phyloP scores from a whole-genome alignment of 106 monocot species.

The Dioscorea dumetorum region DNA sequence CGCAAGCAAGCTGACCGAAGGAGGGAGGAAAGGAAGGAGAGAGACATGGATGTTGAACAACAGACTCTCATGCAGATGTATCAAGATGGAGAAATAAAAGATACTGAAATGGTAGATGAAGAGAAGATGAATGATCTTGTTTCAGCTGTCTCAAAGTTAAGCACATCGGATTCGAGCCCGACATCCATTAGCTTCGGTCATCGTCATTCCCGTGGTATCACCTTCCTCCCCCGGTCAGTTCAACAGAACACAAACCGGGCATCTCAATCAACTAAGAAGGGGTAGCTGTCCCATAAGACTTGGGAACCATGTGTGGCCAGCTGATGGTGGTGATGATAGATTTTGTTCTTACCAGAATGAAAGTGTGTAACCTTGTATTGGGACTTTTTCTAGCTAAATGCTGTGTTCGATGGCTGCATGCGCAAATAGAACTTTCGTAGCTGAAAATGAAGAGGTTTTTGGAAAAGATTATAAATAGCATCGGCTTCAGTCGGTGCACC shows the following conservation, averaged over 20 bases:
- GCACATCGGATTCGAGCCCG: constrained; percentile 58
- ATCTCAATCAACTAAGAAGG: constrained; percentile 17
- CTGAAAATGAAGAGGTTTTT: too few species aligned
- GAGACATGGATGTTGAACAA: constrained; percentile 36
- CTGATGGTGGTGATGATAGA: too few species aligned
- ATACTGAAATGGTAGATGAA: constrained; percentile 43
- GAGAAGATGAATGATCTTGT: constrained; percentile 59
- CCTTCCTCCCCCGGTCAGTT: constrained; percentile 63
- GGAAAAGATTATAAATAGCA: too few species aligned
- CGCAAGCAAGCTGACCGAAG: constrained; percentile 16
- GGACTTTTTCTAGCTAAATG: too few species aligned
- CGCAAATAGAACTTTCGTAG: too few species aligned
- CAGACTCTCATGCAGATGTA: constrained; percentile 8
- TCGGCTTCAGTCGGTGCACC: too few species aligned
- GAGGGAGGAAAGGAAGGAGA: constrained; percentile 5
- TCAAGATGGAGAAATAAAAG: constrained; percentile 8
- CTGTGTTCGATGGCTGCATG: too few species aligned
- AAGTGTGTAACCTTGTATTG: too few species aligned
- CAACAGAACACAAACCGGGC: constrained; percentile 31
- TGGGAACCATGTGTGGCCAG: too few species aligned
- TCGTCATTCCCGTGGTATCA: constrained; percentile 47
- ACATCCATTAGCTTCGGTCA: constrained; percentile 64
- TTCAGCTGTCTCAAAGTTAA: constrained; percentile 70
- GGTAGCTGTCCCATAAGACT: background rate
- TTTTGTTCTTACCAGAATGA: too few species aligned